Evolutionary conservation across 176 grass and related monocot species (phyloP).

Genomic region (Puccinellia tenuiflora): DNA sequence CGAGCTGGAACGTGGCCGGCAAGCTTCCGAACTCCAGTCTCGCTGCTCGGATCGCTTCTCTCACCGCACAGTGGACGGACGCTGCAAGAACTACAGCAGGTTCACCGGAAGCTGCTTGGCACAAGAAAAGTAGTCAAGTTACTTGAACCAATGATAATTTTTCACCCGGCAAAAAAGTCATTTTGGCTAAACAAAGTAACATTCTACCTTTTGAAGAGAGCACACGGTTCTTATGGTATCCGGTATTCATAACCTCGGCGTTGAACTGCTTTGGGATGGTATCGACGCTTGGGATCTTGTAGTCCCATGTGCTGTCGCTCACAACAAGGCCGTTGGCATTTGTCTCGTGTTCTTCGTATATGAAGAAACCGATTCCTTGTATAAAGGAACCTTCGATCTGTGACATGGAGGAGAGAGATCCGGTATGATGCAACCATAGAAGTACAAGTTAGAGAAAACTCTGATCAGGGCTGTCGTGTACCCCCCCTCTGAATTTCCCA

Average conservation of each 20-base stretch:
- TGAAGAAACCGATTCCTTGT: constrained; percentile 60
- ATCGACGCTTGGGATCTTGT: constrained; percentile 66
- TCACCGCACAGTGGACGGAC: constrained; percentile 64
- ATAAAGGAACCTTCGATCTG: constrained; percentile 63
- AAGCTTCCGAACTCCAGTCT: constrained; percentile 41
- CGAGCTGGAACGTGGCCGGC: constrained; percentile 30
- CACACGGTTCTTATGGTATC: constrained; percentile 53
- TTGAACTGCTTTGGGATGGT: constrained; percentile 67
- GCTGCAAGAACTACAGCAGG: constrained; percentile 64
- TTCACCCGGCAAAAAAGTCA: neutral
- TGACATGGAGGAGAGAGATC: neutral
- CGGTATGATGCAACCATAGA: neutral
- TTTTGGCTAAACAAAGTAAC: neutral
- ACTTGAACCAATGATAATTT: neutral
- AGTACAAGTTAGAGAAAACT: neutral
- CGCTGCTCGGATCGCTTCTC: constrained; percentile 52
- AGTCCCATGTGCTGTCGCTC: constrained; percentile 55
- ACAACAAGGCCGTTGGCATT: constrained; percentile 47
- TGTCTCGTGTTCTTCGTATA: constrained; percentile 43
- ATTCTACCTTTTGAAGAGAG: constrained; percentile 68
- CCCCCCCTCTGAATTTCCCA: neutral
- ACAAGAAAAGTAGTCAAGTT: neutral
- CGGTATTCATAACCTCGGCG: constrained; percentile 43
- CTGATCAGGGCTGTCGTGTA: neutral
- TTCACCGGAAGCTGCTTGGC: constrained; percentile 54